These are phyloP conservation scores for Pythium chondricola DNA, from an alignment of 352 stramenopile genomes.

Conservation along the genomic window DNA sequence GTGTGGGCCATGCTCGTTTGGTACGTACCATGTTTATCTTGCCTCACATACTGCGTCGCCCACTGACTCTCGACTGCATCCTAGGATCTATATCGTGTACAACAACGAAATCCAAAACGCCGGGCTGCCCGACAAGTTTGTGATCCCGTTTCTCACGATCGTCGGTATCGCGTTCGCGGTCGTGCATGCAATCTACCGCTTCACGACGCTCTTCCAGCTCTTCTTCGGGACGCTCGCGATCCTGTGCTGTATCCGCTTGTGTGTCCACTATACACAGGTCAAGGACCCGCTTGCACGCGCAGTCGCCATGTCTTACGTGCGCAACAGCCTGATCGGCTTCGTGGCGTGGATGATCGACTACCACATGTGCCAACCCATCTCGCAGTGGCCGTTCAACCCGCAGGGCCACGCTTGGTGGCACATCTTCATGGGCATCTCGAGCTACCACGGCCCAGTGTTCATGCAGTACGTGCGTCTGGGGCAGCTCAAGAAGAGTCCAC, in stretches of 20 bases:
- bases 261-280: conserved; percentile 43
- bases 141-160: conserved; percentile 37
- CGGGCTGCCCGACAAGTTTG: conserved; percentile 25
- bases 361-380: conserved; percentile 58
- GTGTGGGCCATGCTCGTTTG: conserved; percentile 72
- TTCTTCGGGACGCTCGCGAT: conserved; percentile 52
- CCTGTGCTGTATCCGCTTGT: conserved; percentile 37
- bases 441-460: conserved; percentile 75
- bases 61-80: not conserved
- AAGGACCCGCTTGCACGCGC: conserved; percentile 39
- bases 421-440: conserved; percentile 72
- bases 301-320: conserved; percentile 23
- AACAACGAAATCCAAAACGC: conserved; percentile 53
- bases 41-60: not conserved
- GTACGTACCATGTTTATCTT: conserved; percentile 8
- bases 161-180: conserved; percentile 55
- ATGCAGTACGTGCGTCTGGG: conserved; percentile 84
- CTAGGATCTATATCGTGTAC: conserved; percentile 72
- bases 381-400: conserved; percentile 55
- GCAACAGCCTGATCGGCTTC: conserved; percentile 55
- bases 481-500: conserved; percentile 56
- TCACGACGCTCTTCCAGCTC: conserved; percentile 65
- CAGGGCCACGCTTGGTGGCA: conserved; percentile 85
- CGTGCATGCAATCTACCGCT: conserved; percentile 62
- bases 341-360: conserved; percentile 78